Percentiles rank a stretch among this genome's conserved stretches.
These are phyloP conservation scores for Tricholoma flavovirens DNA, from an alignment of 768 basidiomycete species.

Conservation along the genomic window DNA sequence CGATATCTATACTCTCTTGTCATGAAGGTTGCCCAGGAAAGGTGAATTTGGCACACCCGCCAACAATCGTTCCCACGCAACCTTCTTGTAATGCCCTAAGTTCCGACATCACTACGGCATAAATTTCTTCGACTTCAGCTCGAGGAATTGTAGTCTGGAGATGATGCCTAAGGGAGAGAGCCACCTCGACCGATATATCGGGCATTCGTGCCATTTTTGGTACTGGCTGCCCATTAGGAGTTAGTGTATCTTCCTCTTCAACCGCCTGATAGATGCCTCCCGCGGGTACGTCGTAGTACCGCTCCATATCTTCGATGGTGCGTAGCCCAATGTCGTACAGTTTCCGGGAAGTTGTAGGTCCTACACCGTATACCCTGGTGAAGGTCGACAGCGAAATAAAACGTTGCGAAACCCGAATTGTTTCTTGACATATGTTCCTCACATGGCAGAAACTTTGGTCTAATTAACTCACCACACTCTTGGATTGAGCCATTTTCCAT, in stretches of 20 bases:
- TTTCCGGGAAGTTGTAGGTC: constrained; percentile 59
- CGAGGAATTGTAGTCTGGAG: constrained; percentile 55
- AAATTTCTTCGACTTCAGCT: constrained; percentile 74
- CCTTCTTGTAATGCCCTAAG: constrained; percentile 58
- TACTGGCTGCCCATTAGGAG: constrained; percentile 26
- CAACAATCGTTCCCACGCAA: constrained; percentile 70
- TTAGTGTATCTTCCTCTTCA: constrained; percentile 20
- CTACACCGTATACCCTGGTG: constrained; percentile 66
- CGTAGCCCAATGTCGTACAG: constrained; percentile 64
- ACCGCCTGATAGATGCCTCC: not conserved
- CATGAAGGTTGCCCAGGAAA: not conserved
- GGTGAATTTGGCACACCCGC: constrained; percentile 64
- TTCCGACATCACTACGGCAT: constrained; percentile 60
- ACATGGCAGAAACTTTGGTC: not conserved
- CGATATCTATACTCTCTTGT: constrained; percentile 53
- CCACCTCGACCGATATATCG: constrained; percentile 46
- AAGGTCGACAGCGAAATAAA: constrained; percentile 56
- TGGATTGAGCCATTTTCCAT: constrained; percentile 45
- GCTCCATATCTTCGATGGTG: constrained; percentile 62
- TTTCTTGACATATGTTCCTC: constrained; percentile 29
- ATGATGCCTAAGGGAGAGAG: constrained; percentile 54
- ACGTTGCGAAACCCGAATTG: constrained; percentile 41
- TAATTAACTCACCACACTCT: constrained; percentile 47
- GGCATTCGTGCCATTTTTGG: constrained; percentile 17
- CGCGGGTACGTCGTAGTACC: constrained; percentile 49